Evolutionary conservation across 768 basidiomycete genomes (phyloP), one percentile per base, ranked within the genome.

Genomic region (Phaeotremella fagi): DNA sequence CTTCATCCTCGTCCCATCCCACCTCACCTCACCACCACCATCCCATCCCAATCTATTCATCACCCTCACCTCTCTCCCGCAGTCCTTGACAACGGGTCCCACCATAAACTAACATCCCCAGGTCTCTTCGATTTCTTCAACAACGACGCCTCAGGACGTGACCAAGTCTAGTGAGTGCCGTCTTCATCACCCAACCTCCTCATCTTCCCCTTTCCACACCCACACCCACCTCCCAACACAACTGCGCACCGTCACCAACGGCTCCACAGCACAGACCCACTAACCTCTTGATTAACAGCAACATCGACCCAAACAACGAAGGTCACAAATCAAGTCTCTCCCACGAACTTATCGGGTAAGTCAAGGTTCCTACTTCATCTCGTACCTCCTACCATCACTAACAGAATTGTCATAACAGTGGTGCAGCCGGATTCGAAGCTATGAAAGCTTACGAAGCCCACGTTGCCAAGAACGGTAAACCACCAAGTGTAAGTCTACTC

Each of bases 371-470:
- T 49, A 1, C 6, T 4, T 41, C 45, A 15, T 41, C 25, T 42
- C 28, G 11, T 6, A 20, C 38, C 20, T 14, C 25, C 4, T 7
- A 50, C 48, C 23, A 43, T 24, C n/a, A 24, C 41, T 43, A 12
- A 43, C 23, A 7, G 31, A 7, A 7, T 25, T 3, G 15, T n/a
- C n/a, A n/a, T n/a, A n/a, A n/a, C 28, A 63, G 68, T 51, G 75
- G 71, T 37, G 75, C 75, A n/a, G 75, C 75, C 43, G 74, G 72
- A 24, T 76, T 71, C 54, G 75, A 75, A 45, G 75, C 75, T 43
- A 76, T 76, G 75, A 73, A 69, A 58, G 74, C 74, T 1, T 76
- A 75, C 64, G 69, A 75, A 63, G 44, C 74, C 27, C 75, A 75
- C 60, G 59, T 56, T 24, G 67, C 58, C 4, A 29, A 37, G 28